A percentile compares a stretch with the other conserved stretches of the same genome.
Conservation (phyloP, 73 alveolate species). For the Effrenium voratum region DNA sequence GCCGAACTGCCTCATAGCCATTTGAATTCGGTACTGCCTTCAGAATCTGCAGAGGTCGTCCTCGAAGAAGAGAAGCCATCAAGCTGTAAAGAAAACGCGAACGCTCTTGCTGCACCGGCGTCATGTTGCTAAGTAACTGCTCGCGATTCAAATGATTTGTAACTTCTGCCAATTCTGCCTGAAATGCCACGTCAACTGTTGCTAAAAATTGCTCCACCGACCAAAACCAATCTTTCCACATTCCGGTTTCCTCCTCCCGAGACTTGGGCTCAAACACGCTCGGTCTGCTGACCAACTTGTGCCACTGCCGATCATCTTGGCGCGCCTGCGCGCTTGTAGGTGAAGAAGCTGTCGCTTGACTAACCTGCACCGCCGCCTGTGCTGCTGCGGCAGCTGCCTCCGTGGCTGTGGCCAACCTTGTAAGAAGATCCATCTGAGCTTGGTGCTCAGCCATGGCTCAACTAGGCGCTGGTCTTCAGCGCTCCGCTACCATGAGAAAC, state of each 20-base stretch:
- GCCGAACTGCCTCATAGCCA: not conserved
- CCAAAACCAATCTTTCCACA: not conserved
- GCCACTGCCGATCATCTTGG: too few relatives aligned
- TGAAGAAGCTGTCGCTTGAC: too few relatives aligned
- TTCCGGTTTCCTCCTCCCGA: not conserved
- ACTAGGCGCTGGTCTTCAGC: too few relatives aligned
- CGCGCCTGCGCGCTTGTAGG: too few relatives aligned
- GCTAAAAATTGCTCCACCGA: not conserved
- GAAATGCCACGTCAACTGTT: not conserved
- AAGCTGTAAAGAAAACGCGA: not conserved
- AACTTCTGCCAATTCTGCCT: not conserved
- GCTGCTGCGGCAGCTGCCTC: too few relatives aligned
- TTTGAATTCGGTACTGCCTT: not conserved
- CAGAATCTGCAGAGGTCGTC: not conserved
- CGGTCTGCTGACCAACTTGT: too few relatives aligned
- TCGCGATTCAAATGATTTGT: not conserved
- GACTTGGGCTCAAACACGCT: not conserved
- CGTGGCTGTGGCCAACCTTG: too few relatives aligned
- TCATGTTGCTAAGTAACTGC: not conserved
- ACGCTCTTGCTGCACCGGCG: not conserved
- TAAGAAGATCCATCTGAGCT: too few relatives aligned
- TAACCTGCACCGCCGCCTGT: too few relatives aligned
- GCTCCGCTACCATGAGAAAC: too few relatives aligned
- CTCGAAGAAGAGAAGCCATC: not conserved
- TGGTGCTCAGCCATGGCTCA: too few relatives aligned